Base-by-base conservation (phyloP, 1,284 basidiomycete species). In the Irpex sp. region DNA sequence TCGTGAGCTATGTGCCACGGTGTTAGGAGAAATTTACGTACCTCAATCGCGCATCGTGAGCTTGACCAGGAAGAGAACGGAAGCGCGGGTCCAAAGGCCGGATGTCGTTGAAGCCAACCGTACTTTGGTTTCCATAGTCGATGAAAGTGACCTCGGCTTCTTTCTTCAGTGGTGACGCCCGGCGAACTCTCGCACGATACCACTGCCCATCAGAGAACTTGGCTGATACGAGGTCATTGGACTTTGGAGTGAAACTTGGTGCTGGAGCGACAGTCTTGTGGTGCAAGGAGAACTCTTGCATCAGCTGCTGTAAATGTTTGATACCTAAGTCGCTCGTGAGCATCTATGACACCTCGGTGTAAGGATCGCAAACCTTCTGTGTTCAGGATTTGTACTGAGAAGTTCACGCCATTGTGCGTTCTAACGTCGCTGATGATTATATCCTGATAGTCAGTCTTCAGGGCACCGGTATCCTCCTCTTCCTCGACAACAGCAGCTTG, bases 371-470 rank as follows among this genome's bases (percentile, higher is more conserved):
- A 66, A 92, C 93, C 94, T 78, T 94, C 91, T 3, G 91, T 92
- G 74, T 93, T 92, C 31, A 97, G 84, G 55, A 97, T 84, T 75
- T 99, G 97, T 13, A 98, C 88, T 11, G 94, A 97, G 80, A 99
- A 98, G 26, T 77, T 81, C 73, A 98, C 91, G 47, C 85, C 87
- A 60, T 88, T 88, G 66, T 82, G 81, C 5, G 87, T 84, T 60
- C 93, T 88, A 54, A 97, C 86, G 72, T 98, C 94, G 61, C 94
- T 96, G 69, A 98, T 85, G 74, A 96, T 92, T 66, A 97, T 84
- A 74, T 98, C 97, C 57, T 96, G 82, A 73, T 97, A 98, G 72
- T 97, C 87, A 48, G 90, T 73, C 73, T 91, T 87, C 58, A 94
- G 78, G 34, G 93, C 84, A 5, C 80, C 80, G 11, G 76, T 73